Base-by-base conservation (phyloP, 2,329 filamentous ascomycete genomes). In the Exophiala oligosperma region DNA sequence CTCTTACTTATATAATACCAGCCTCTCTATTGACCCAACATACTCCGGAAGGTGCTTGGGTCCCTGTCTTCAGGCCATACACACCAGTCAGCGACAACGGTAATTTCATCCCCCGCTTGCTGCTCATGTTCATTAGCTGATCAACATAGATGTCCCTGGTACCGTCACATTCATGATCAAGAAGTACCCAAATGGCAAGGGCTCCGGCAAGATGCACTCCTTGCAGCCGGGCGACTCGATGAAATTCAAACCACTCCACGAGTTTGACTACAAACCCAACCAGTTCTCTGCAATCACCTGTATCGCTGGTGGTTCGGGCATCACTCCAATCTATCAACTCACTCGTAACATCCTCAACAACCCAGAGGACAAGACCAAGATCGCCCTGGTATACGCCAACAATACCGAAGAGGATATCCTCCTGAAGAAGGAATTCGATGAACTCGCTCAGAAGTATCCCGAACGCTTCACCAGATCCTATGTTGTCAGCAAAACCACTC, bases 221-320 rank as follows among this genome's bases (percentile, higher is more conserved):
- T 76, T 90, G 4, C 66, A 74, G 14, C 86, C 87, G 0, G 88
- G 87, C 29, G 80, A 88, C 61, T 78, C 73, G 2, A 75, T 90
- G 11, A 79, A 79, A 43, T 84, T 90, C 65, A 76, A 81, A 4
- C 76, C 81, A 3, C 72, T 90, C 3, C 77, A 76, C 17, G 81
- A 79, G 26, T 81, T 82, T 69, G 66, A 72, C 35, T 88, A 83
- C 81, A 79, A 75, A 23, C 74, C 81, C 28, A 76, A 76, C 54
- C 65, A 72, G 52, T 67, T 73, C 74, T 69, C 76, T 71, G 67
- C 68, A 67, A 71, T 91, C n/a, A 81, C 83, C 2, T 77, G 90
- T 40, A 81, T 91, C 44, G 88, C 88, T 0, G 88, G 88, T 46
- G 88, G 88, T 11, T 86, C 86, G 0, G 88, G 88, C 17, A 89